These are phyloP conservation scores for Sequoia sempervirens DNA, from an alignment of 75 land plant genomes.

Conservation along the genomic window DNA sequence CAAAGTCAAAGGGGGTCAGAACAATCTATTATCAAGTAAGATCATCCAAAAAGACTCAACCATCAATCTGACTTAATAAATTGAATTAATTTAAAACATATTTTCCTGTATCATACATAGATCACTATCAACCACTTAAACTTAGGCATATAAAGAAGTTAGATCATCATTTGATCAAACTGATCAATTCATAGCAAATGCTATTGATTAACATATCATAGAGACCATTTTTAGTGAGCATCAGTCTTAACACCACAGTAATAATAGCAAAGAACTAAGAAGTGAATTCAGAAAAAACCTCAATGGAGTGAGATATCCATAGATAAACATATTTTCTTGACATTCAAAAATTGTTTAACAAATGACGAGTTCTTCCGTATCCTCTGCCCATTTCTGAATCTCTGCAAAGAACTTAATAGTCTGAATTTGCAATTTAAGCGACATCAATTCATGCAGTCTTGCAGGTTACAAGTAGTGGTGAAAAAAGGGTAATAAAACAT, in stretches of 20 bases:
- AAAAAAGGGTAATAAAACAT: background rate
- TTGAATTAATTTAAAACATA: background rate
- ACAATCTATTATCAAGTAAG: too few species aligned
- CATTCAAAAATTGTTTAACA: background rate
- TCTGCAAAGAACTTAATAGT: background rate
- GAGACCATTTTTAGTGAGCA: background rate
- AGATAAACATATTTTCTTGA: background rate
- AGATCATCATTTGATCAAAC: background rate
- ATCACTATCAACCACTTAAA: background rate
- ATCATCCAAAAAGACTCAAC: too few species aligned
- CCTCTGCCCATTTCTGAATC: background rate
- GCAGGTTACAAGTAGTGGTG: background rate
- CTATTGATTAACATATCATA: background rate
- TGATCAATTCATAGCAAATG: background rate
- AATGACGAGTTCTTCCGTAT: background rate
- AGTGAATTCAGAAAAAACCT: background rate
- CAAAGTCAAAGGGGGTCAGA: too few species aligned
- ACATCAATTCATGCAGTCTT: background rate
- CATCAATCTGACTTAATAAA: background rate
- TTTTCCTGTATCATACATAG: background rate
- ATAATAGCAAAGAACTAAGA: background rate
- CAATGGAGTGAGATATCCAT: background rate
- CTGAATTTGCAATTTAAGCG: background rate
- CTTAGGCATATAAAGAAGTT: background rate
- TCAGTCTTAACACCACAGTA: background rate